phyloP scores from a whole-genome alignment of 192 early-diverging fungal species.

The Rhizophagus prolifer region DNA sequence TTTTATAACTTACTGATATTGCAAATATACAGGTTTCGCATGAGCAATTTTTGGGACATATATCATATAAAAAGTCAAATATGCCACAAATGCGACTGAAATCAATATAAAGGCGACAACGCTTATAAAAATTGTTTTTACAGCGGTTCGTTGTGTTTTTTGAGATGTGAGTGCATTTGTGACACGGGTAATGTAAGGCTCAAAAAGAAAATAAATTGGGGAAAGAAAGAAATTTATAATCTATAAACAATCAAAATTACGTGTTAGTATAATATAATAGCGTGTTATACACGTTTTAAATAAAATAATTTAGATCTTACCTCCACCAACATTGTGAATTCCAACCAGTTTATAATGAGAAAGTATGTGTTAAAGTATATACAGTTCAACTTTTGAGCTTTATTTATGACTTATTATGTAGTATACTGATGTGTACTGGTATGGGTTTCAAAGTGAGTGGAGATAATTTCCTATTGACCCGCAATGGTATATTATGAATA shows the following conservation, averaged over 20 bases:
- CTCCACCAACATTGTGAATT: background rate
- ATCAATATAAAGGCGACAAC: slow-evolving; percentile 32
- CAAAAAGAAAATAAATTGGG: slow-evolving; percentile 37
- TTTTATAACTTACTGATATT: slow-evolving; percentile 33
- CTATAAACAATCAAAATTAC: slow-evolving; percentile 17
- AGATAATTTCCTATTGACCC: too few species aligned
- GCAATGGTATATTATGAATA: too few species aligned
- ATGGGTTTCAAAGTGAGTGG: too few species aligned
- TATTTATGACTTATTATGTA: too few species aligned
- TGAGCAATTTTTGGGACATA: slow-evolving; percentile 47
- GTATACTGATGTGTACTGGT: too few species aligned
- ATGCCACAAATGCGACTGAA: slow-evolving; percentile 36
- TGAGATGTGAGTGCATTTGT: slow-evolving; percentile 39
- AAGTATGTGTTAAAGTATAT: background rate
- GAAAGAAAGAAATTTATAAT: slow-evolving; percentile 44
- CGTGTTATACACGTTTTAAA: background rate
- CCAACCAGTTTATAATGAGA: background rate
- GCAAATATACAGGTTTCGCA: slow-evolving; percentile 41
- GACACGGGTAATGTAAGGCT: slow-evolving; percentile 41
- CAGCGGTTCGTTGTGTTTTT: slow-evolving; percentile 39
- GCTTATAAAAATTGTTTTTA: slow-evolving; percentile 41
- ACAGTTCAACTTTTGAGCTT: too few species aligned
- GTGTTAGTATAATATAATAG: background rate
- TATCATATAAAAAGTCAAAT: slow-evolving; percentile 45
- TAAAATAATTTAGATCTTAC: background rate